Evolutionary conservation across 2,329 filamentous ascomycete genomes (phyloP).

Genomic region (Pseudogymnoascus verrucosus): DNA sequence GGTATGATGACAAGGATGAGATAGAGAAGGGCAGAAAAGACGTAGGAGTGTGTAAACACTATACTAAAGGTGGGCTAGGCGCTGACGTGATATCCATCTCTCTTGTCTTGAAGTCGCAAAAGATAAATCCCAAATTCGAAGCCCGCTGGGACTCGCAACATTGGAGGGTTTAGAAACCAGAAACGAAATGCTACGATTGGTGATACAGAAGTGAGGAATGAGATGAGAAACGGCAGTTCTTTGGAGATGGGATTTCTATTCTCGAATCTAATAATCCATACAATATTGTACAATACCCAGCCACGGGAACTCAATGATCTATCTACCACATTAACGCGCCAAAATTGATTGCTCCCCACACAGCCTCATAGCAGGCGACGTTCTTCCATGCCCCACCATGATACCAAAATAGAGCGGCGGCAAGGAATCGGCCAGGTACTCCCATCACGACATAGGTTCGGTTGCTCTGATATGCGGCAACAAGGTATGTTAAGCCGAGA

Average conservation of each 20-base stretch:
- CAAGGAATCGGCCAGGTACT: neutral
- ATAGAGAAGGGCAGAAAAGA: neutral
- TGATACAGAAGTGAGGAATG: too few species aligned
- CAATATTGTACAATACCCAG: neutral
- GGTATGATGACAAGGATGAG: neutral
- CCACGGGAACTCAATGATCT: neutral
- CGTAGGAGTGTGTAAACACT: neutral
- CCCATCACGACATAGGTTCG: neutral
- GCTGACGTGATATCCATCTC: neutral
- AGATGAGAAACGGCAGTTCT: neutral
- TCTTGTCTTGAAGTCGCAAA: too few species aligned
- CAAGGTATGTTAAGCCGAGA: neutral
- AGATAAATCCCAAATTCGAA: too few species aligned
- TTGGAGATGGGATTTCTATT: neutral
- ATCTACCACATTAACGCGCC: neutral
- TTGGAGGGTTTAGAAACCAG: too few species aligned
- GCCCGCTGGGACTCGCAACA: too few species aligned
- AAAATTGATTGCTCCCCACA: neutral
- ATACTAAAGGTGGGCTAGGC: neutral
- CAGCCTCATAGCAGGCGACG: neutral
- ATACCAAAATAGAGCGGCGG: neutral
- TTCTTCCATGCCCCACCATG: neutral
- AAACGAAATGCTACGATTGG: too few species aligned
- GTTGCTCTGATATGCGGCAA: neutral
- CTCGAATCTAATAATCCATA: neutral